These are phyloP conservation scores for Skeletonema potamos DNA, from an alignment of 108 stramenopile species.

Conservation along the genomic window DNA sequence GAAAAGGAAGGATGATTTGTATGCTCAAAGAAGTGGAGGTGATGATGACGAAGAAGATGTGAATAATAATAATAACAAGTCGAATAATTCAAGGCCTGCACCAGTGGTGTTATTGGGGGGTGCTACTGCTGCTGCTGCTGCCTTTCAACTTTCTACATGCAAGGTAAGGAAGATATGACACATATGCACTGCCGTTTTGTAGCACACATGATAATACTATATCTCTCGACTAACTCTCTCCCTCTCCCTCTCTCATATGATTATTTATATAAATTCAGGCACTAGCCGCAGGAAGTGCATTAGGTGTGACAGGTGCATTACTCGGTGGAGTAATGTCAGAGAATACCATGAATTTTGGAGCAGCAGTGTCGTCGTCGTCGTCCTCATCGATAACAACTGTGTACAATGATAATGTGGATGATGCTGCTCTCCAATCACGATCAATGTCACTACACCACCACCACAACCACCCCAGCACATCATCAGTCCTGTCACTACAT, in stretches of 20 bases:
- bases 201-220: too few relatives aligned
- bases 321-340: neutral
- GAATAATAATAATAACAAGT: neutral
- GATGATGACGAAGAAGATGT: neutral
- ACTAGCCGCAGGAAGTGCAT: neutral
- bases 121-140: too few relatives aligned
- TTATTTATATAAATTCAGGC: neutral
- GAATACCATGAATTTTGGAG: neutral
- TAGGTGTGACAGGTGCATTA: neutral
- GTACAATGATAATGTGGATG: neutral
- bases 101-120: neutral
- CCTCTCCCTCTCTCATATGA: neutral
- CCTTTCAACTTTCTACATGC: neutral
- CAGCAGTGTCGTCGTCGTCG: neutral
- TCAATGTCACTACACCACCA: too few relatives aligned
- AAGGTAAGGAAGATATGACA: too few relatives aligned
- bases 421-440: too few relatives aligned
- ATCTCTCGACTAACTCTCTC: too few relatives aligned
- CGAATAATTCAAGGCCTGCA: neutral
- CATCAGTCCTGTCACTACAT: neutral
- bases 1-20: neutral
- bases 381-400: neutral
- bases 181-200: too few relatives aligned
- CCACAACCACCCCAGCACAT: neutral
- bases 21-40: too few relatives aligned